Evolutionary conservation across 371 early-diverging fungal genomes (phyloP), one percentile per base, ranked within the genome.

Genomic region (Rhizopus sp.): DNA sequence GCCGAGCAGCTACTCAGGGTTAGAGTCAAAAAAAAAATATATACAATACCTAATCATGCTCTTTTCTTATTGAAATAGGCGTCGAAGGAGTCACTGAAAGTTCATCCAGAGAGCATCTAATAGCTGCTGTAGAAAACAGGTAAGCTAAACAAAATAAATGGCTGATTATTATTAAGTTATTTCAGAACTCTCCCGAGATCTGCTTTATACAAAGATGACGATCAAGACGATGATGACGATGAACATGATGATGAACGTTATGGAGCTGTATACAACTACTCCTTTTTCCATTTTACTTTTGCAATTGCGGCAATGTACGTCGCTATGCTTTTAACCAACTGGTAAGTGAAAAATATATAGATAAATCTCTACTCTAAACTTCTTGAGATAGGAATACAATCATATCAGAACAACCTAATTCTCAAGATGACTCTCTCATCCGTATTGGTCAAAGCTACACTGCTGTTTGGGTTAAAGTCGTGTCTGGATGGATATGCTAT

Each of bases 221-320:
- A 73, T n/a, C 73, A 70, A 23, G 77, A 77, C n/a, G 78, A 79
- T 41, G 84, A 78, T 6, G 68, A 60, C 13, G 79, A 78, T 50
- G 65, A 58, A 58, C 69, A 62, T 61, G 94, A 96, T 68, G 95
- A 94, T 63, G 96, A 95, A 70, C 73, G 77, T 47, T 78, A 84
- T 42, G 94, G 91, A 1, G 84, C 86, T 35, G 85, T 87, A 50
- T 97, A 97, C 78, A 94, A 81, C 75, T 97, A 96, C 67, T 75
- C 94, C n/a, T 93, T 94, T 75, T 97, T 96, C 83, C 96, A 97
- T 68, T 57, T 94, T 15, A 85, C 95, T 38, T 96, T 97, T 75
- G 87, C 88, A 44, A 68, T 95, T 35, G 98, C 92, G 2, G 81
- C 92, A 47, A 93, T 93, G 91, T 97, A 97, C 61, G 83, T 93